These are phyloP conservation scores for Aspergillus homomorphus DNA, from an alignment of 495 filamentous ascomycete genomes.

Conservation along the genomic window DNA sequence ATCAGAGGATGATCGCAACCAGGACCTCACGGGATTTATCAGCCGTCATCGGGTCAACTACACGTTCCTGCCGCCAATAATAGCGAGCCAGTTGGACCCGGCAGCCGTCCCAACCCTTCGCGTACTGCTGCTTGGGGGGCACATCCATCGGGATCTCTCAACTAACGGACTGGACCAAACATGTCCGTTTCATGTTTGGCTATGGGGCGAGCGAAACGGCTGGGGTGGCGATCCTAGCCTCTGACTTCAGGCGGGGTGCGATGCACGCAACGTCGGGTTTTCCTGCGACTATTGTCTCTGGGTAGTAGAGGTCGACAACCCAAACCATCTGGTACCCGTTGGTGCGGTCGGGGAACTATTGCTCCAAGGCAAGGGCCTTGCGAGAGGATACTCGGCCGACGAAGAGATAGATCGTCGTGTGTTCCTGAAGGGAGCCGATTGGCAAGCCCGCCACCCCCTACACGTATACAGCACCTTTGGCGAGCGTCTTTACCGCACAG, in stretches of 20 bases:
- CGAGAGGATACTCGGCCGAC: not conserved
- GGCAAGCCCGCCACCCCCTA: not conserved
- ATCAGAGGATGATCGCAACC: no score
- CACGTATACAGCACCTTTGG: not conserved
- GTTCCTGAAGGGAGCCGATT: not conserved
- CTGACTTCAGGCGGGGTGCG: no score
- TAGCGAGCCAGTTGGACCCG: not conserved
- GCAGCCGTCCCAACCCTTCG: not conserved
- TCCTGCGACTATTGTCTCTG: not conserved
- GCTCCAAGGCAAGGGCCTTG: not conserved
- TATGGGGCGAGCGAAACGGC: no score
- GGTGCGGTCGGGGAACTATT: not conserved
- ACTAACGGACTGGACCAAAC: not conserved
- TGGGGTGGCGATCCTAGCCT: no score
- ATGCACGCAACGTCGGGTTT: not conserved
- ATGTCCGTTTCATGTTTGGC: not conserved
- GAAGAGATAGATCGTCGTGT: not conserved
- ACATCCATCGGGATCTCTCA: not conserved
- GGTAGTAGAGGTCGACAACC: not conserved
- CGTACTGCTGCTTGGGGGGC: not conserved
- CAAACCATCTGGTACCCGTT: not conserved
- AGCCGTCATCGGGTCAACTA: not conserved
- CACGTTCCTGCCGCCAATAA: not conserved
- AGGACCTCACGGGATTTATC: not conserved
- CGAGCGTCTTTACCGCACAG: not conserved